Conservation (phyloP, 768 basidiomycete genomes). For the Chiua virens region DNA sequence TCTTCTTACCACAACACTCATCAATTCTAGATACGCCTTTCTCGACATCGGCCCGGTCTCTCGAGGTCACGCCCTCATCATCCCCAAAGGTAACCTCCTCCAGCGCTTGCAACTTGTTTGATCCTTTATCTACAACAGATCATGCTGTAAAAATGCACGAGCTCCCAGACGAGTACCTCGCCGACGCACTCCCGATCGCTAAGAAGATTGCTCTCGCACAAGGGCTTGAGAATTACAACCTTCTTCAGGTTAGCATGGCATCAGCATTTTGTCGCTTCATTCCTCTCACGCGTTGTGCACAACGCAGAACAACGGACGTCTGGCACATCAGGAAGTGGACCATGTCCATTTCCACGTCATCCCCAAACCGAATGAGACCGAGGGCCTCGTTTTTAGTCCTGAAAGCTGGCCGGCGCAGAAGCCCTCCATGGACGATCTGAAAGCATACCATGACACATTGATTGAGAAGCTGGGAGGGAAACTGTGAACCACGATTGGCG, state of each 20-base stretch:
- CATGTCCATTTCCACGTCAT: slow-evolving; percentile 96
- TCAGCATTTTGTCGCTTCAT: not conserved
- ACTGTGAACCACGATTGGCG: slow-evolving; percentile 9
- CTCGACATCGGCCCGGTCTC: slow-evolving; percentile 90
- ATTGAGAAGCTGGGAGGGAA: slow-evolving; percentile 19
- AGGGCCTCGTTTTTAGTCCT: slow-evolving; percentile 68
- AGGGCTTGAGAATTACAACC: slow-evolving; percentile 78
- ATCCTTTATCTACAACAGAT: slow-evolving; percentile 44
- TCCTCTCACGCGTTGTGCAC: no score
- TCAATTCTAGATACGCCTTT: slow-evolving; percentile 66
- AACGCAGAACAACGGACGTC: slow-evolving; percentile 63
- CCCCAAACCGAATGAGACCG: slow-evolving; percentile 72
- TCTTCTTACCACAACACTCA: not conserved
- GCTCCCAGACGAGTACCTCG: slow-evolving; percentile 81
- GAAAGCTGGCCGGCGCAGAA: slow-evolving; percentile 51
- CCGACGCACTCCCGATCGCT: slow-evolving; percentile 73
- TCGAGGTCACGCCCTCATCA: slow-evolving; percentile 88
- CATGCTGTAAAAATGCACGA: slow-evolving; percentile 87
- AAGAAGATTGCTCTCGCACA: slow-evolving; percentile 86
- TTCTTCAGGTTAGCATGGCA: slow-evolving; percentile 56
- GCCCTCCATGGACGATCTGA: slow-evolving; percentile 21
- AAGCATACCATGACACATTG: slow-evolving; percentile 20
- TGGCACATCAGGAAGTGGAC: slow-evolving; percentile 69
- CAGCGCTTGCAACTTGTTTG: not conserved
- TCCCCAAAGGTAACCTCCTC: slow-evolving; percentile 77